A percentile compares a stretch with the other conserved stretches of the same genome.
Conservation (phyloP, 108 stramenopile species). For the Mediolabrus comicus region DNA sequence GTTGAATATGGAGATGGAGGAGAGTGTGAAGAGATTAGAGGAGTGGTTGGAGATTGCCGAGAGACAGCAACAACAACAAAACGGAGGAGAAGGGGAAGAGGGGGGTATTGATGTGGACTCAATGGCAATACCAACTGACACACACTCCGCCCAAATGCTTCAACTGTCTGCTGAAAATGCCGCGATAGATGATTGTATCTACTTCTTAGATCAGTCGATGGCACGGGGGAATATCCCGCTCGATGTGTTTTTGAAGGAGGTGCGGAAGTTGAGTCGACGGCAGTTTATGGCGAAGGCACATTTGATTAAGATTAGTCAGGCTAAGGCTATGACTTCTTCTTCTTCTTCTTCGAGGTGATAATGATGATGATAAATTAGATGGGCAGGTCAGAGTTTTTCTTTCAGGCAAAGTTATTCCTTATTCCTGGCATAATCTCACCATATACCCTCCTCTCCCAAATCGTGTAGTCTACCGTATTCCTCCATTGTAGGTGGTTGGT, state of each 20-base stretch:
- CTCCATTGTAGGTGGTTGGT: neutral
- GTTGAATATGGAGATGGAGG: constrained; percentile 47
- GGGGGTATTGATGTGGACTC: constrained; percentile 13
- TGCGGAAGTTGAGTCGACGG: constrained; percentile 72
- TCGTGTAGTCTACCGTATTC: neutral
- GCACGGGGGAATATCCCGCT: constrained; percentile 59
- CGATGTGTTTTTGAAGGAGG: constrained; percentile 72
- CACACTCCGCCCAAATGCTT: constrained; percentile 71
- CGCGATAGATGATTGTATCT: constrained; percentile 75
- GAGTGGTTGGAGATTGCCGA: constrained; percentile 48
- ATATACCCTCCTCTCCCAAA: no score
- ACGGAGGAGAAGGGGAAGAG: constrained; percentile 32
- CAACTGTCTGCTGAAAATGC: constrained; percentile 70
- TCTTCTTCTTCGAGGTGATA: no score
- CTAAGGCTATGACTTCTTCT: neutral
- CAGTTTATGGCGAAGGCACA: constrained; percentile 69
- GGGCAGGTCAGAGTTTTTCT: no score
- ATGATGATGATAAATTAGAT: neutral
- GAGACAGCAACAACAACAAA: constrained; percentile 12
- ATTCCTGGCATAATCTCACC: no score
- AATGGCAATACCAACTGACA: constrained; percentile 52
- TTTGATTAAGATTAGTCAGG: constrained; percentile 26
- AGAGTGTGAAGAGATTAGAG: constrained; percentile 48
- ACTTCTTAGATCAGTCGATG: constrained; percentile 81
- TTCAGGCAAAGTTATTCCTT: no score